Percentiles rank a stretch among this genome's conserved stretches.
Conservation (phyloP, 306 rosid species). For the Luffa aegyptiaca region DNA sequence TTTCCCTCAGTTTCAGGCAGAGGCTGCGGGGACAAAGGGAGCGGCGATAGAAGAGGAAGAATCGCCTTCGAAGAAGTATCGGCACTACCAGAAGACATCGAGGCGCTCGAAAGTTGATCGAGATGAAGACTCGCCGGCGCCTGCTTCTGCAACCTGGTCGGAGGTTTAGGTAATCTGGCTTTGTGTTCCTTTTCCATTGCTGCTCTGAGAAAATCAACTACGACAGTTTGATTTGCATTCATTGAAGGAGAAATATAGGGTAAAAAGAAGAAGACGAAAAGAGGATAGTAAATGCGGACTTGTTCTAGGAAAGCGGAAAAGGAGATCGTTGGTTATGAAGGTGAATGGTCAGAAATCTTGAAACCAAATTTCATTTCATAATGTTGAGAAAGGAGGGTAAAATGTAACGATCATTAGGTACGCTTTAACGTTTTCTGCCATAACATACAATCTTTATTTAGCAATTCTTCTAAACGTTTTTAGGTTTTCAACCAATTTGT, state of each 20-base stretch:
- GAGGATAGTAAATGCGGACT: background rate
- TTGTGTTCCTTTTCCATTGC: background rate
- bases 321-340: background rate
- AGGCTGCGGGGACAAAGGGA: slow-evolving; percentile 37
- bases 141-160: slow-evolving; percentile 53
- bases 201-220: background rate
- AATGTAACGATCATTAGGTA: slow-evolving; percentile 1
- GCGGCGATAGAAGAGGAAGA: slow-evolving; percentile 68
- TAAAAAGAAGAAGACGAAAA: background rate
- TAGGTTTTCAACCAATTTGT: background rate
- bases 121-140: slow-evolving; percentile 57
- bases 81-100: slow-evolving; percentile 4
- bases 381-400: slow-evolving; percentile 4
- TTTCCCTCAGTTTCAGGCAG: slow-evolving; percentile 14
- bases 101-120: slow-evolving; percentile 21
- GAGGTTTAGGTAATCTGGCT: slow-evolving; percentile 10
- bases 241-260: background rate
- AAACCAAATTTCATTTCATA: background rate
- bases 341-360: background rate
- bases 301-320: slow-evolving; percentile 10
- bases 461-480: background rate
- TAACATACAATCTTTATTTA: background rate
- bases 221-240: background rate
- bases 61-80: slow-evolving; percentile 30
- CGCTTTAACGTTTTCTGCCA: background rate